Base-by-base conservation (phyloP, 148 eudicot genomes). In the Chenopodium quinoa region DNA sequence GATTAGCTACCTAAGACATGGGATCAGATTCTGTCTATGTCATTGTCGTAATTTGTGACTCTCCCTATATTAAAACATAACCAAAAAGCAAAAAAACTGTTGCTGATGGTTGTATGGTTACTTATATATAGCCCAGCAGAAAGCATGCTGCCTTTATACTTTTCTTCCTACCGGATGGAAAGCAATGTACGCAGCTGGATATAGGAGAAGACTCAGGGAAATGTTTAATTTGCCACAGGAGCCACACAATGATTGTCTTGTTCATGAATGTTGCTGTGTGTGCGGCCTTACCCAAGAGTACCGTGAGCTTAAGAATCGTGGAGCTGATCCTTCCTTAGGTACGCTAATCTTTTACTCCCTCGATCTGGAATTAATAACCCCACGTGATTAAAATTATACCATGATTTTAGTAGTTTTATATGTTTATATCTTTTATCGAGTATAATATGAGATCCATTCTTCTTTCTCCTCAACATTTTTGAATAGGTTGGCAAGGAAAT, bases 301-400 rank as follows among this genome's bases (percentile, higher is more conserved):
- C 12, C 87, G 82, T 6, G 87, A 85, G 71, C 84, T 85, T 4
- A 67, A 73, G 16, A 78, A 82, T 25, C 80, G 84, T 0, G 87
- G 87, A 44, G 87, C 77, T 47, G 84, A 85, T 76, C 87, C 87
- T 62, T 31, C 84, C 20, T 71, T 85, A 68, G 87, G 86, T 84
- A 34, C 31, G 56, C 22, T 16, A 11, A 19, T 0, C 4, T 56
- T 17, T 14, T 56, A 56, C 5, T 56, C 20, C 22, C 62, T 56
- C 17, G 5, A 6, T 56, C 22, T 22, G 0, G 22, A 17, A 14
- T 56, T 17, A 14, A 56, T 56, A 14, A 50, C 16, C 16, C 54
- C 14, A 1, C 54, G 0, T 3, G 16, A 12, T 50, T 0, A 50
- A 50, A 50, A 3, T 0, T 50, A 9, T 50, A 12, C 54, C 12